Conservation (phyloP, 139 green algal species). For the Chlorella sorokiniana region DNA sequence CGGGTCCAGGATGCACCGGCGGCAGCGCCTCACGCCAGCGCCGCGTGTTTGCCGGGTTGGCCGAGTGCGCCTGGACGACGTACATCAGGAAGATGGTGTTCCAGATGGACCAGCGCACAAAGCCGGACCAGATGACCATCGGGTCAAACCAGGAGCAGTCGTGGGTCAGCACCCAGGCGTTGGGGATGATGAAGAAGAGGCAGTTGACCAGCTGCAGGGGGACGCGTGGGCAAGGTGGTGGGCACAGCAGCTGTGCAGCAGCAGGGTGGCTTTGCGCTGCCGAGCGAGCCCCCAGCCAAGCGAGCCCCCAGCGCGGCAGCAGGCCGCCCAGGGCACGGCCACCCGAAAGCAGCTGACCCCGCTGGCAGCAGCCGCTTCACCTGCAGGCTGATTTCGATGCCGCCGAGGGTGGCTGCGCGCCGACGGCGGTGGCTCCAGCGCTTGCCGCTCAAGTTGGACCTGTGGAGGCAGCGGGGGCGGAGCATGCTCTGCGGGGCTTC, state of each 20-base stretch:
- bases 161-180: conserved; percentile 32
- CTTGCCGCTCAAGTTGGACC: conserved; percentile 25
- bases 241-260: neutral
- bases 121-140: conserved; percentile 24
- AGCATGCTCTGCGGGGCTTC: neutral
- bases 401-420: neutral
- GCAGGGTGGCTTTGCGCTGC: neutral
- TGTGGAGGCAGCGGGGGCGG: neutral
- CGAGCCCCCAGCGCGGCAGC: too few relatives aligned
- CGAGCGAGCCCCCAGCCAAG: neutral
- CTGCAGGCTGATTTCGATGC: conserved; percentile 19
- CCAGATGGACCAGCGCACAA: conserved; percentile 33
- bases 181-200: conserved; percentile 39
- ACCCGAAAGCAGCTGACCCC: neutral
- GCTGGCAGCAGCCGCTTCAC: neutral
- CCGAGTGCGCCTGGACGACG: conserved; percentile 24
- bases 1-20: neutral
- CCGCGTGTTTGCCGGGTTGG: neutral
- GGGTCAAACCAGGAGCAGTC: conserved; percentile 25
- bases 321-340: too few relatives aligned
- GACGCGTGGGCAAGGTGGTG: neutral
- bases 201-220: conserved; percentile 33
- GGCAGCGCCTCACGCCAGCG: conserved; percentile 9
- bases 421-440: conserved; percentile 27
- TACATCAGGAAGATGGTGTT: conserved; percentile 46